These are phyloP conservation scores for Skeletonema marinoi DNA, from an alignment of 108 stramenopile genomes.

Conservation along the genomic window DNA sequence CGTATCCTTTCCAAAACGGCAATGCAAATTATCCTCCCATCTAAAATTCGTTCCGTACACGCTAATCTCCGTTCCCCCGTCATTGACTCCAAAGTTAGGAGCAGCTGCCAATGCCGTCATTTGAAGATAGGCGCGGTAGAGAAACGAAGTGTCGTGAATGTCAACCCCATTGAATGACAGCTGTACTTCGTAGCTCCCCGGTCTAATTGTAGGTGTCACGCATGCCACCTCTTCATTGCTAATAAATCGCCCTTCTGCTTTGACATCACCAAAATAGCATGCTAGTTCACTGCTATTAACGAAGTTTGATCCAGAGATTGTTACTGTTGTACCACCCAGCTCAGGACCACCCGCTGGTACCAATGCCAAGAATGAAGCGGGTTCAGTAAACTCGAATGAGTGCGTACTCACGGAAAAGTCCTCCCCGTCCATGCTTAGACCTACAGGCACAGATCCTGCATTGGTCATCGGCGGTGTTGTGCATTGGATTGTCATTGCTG, in stretches of 20 bases:
- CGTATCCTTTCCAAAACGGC: slow-evolving; percentile 17
- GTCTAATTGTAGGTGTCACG: slow-evolving; percentile 16
- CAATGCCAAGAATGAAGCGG: not conserved
- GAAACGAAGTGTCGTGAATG: slow-evolving; percentile 4
- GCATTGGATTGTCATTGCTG: not conserved
- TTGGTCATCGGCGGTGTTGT: not conserved
- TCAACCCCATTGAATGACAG: slow-evolving; percentile 42
- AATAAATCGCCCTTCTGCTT: slow-evolving; percentile 19
- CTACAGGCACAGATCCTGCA: slow-evolving; percentile 1
- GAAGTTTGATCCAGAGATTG: slow-evolving; percentile 42
- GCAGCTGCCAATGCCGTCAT: slow-evolving; percentile 28
- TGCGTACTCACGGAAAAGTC: not conserved
- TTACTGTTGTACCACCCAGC: slow-evolving; percentile 18
- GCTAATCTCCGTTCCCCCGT: slow-evolving; percentile 19
- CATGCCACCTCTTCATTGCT: slow-evolving; percentile 27
- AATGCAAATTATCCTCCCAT: slow-evolving; percentile 16
- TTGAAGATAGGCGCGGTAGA: slow-evolving; percentile 11
- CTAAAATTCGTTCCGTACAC: slow-evolving; percentile 41
- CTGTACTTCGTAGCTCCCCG: slow-evolving; percentile 25
- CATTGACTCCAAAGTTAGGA: slow-evolving; percentile 26
- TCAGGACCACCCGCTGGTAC: slow-evolving; percentile 7
- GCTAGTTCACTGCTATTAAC: slow-evolving; percentile 21
- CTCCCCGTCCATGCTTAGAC: slow-evolving; percentile 1
- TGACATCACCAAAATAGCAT: slow-evolving; percentile 11
- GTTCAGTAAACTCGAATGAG: not conserved